phyloP scores from a whole-genome alignment of 1,139 yeast species.

The Geotrichum australiense region DNA sequence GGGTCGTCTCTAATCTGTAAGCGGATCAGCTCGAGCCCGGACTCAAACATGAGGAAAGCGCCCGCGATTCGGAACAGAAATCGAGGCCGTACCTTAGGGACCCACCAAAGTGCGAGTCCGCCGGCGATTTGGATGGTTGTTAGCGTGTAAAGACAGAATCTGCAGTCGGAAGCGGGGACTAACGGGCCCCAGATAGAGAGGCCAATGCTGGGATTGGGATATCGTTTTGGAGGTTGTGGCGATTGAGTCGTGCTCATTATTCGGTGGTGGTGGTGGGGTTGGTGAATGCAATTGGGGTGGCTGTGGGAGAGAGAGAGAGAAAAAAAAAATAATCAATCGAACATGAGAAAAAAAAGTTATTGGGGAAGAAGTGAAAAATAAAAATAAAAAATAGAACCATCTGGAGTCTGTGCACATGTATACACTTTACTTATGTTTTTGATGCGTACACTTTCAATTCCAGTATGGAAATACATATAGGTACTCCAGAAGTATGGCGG shows the following conservation, averaged over 20 bases:
- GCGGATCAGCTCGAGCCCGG: slow-evolving; percentile 30
- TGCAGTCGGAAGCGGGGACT: slow-evolving; percentile 35
- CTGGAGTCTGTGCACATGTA: too few species aligned
- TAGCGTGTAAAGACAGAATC: slow-evolving; percentile 28
- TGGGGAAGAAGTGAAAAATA: too few species aligned
- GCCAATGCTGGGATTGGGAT: slow-evolving; percentile 32
- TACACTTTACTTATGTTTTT: too few species aligned
- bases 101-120: slow-evolving; percentile 29
- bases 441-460: too few species aligned
- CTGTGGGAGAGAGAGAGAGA: background rate
- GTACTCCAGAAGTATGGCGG: too few species aligned
- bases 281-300: background rate
- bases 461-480: too few species aligned
- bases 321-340: slow-evolving; percentile 1
- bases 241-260: background rate
- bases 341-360: too few species aligned
- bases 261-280: slow-evolving; percentile 1
- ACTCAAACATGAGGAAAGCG: slow-evolving; percentile 25
- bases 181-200: slow-evolving; percentile 34
- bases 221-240: slow-evolving; percentile 10
- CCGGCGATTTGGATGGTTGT: slow-evolving; percentile 28
- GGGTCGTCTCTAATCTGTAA: slow-evolving; percentile 31
- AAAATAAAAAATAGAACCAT: too few species aligned
- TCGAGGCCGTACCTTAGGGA: slow-evolving; percentile 26
- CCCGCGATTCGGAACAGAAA: slow-evolving; percentile 26